phyloP scores from a whole-genome alignment of 2,329 filamentous ascomycete species.

The Scedosporium dehoogii region DNA sequence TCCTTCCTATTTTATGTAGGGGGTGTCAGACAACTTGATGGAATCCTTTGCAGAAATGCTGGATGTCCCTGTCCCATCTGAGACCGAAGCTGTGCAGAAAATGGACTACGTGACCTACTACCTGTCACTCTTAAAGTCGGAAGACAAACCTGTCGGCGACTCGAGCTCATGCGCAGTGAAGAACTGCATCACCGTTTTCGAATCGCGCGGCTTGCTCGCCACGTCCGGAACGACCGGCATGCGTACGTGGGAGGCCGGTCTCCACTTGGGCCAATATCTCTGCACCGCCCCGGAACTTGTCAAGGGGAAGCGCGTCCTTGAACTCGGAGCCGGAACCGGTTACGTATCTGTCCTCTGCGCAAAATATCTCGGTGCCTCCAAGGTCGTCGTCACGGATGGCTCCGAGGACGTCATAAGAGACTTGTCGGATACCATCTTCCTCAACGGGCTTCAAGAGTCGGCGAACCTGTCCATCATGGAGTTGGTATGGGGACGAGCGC shows the following conservation, averaged over 20 bases:
- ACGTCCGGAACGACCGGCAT: constrained; percentile 65
- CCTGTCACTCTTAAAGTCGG: constrained; percentile 22
- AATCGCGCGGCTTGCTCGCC: constrained; percentile 59
- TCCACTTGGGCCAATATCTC: constrained; percentile 64
- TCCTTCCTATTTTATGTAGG: constrained; percentile 41
- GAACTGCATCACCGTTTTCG: constrained; percentile 49
- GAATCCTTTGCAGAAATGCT: constrained; percentile 56
- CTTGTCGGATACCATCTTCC: constrained; percentile 55
- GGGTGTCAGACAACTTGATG: constrained; percentile 75
- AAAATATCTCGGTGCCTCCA: constrained; percentile 49
- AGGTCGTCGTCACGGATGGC: constrained; percentile 63
- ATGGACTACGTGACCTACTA: constrained; percentile 68
- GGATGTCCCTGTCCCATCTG: constrained; percentile 50
- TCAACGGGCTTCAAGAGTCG: constrained; percentile 53
- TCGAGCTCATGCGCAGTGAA: not conserved
- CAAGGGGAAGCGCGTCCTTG: constrained; percentile 49
- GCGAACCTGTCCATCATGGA: constrained; percentile 38
- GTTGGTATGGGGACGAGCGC: constrained; percentile 53
- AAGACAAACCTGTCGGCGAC: not conserved
- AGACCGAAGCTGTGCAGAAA: constrained; percentile 56
- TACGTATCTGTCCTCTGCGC: constrained; percentile 65
- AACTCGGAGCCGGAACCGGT: constrained; percentile 68
- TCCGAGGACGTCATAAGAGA: constrained; percentile 61
- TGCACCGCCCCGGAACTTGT: constrained; percentile 37
- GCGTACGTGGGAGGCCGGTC: constrained; percentile 71